Evolutionary conservation across 768 basidiomycete species (phyloP).

Genomic region (Hebeloma cylindrosporum): DNA sequence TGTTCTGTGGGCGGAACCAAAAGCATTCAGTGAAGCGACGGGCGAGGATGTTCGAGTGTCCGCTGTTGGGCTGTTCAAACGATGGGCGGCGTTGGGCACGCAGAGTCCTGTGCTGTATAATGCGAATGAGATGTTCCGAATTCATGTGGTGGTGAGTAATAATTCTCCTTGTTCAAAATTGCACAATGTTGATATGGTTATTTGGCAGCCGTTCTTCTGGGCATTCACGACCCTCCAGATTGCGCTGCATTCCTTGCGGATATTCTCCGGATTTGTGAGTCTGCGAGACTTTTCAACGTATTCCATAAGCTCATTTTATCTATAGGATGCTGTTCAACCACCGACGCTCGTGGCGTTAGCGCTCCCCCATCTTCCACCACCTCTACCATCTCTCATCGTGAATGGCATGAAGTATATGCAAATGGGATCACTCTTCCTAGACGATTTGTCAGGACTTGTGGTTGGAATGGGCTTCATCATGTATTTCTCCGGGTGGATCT

Average conservation of each 20-base stretch:
- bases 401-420: slow-evolving; percentile 67
- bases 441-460: slow-evolving; percentile 68
- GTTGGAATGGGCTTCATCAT: slow-evolving; percentile 73
- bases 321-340: slow-evolving; percentile 57
- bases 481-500: slow-evolving; percentile 50
- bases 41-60: slow-evolving; percentile 30
- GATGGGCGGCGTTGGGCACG: slow-evolving; percentile 61
- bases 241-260: slow-evolving; percentile 66
- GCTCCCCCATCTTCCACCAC: slow-evolving; percentile 65
- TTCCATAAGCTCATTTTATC: not conserved
- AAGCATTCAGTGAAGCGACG: slow-evolving; percentile 39
- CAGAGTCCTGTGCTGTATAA: slow-evolving; percentile 28
- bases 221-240: slow-evolving; percentile 74
- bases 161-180: slow-evolving; percentile 1
- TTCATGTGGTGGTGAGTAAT: slow-evolving; percentile 58
- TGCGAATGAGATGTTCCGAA: slow-evolving; percentile 32
- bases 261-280: slow-evolving; percentile 69
- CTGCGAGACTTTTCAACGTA: not conserved
- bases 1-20: slow-evolving; percentile 64
- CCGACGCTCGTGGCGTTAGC: slow-evolving; percentile 59
- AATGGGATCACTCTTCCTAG: slow-evolving; percentile 64
- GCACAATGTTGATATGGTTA: not conserved
- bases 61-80: slow-evolving; percentile 42
- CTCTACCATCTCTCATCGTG: slow-evolving; percentile 59
- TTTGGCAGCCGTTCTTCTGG: slow-evolving; percentile 75